These are phyloP conservation scores for Agapanthus africanus DNA, from an alignment of 106 monocot genomes.

Conservation along the genomic window DNA sequence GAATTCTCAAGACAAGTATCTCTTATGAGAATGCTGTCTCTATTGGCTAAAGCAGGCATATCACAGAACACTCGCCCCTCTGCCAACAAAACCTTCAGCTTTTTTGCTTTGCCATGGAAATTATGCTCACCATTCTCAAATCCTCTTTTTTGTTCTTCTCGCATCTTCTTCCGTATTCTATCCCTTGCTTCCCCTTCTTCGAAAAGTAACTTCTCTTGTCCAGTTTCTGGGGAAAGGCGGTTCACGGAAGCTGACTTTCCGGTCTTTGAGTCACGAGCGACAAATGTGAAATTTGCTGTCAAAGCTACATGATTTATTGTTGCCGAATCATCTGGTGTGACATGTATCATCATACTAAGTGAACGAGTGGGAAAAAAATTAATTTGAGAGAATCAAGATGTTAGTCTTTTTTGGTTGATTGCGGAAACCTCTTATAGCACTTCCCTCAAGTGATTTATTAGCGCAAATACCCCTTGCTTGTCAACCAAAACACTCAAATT, in stretches of 20 bases:
- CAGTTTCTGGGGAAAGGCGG: too few species aligned
- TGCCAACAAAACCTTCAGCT: slow-evolving; percentile 51
- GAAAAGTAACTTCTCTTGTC: slow-evolving; percentile 44
- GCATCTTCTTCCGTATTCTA: slow-evolving; percentile 54
- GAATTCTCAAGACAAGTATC: too few species aligned
- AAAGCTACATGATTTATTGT: slow-evolving; percentile 48
- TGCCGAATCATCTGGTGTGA: slow-evolving; percentile 26
- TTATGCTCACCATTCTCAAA: slow-evolving; percentile 52
- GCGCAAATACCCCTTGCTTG: too few species aligned
- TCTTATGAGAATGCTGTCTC: slow-evolving; percentile 76
- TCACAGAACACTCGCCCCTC: slow-evolving; percentile 92
- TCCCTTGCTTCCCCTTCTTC: slow-evolving; percentile 66
- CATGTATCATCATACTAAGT: neutral
- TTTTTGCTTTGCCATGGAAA: slow-evolving; percentile 36
- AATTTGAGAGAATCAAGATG: neutral
- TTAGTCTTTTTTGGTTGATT: too few species aligned
- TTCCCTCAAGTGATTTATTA: too few species aligned
- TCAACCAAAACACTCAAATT: too few species aligned
- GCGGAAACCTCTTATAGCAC: too few species aligned
- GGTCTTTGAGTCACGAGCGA: slow-evolving; percentile 92
- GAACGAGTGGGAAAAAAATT: neutral
- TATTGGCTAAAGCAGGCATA: slow-evolving; percentile 81
- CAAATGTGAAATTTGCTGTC: slow-evolving; percentile 91
- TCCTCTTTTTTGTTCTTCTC: slow-evolving; percentile 47
- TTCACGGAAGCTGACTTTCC: too few species aligned